Evolutionary conservation across 371 early-diverging fungal genomes (phyloP), one percentile per base, ranked within the genome.

Genomic region (Haplosporangium sp.): DNA sequence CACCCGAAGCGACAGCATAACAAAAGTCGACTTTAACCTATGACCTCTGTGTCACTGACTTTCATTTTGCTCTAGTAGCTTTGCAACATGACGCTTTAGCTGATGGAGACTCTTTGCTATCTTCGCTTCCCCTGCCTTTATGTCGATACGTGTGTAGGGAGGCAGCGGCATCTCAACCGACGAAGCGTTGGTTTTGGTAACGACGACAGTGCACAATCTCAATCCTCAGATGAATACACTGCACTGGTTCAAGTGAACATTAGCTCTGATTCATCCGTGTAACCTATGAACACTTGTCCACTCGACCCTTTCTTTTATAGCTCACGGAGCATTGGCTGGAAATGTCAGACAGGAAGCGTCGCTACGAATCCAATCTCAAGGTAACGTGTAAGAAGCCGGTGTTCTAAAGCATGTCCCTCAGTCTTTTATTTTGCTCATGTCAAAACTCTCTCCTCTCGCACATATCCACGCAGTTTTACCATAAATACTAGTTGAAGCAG

Each of bases 311-410:
- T 21, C 36, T 43, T 6, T 16, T 67, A 6, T 57, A 81, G 72
- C 72, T 81, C n/a, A 81, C 79, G 16, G 83, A 77, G 55, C 83
- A 83, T 38, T 81, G 83, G 81, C 69, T 83, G 0, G 83, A 83
- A 58, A 61, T 81, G 71, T 73, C 69, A 9, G 83, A 83, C 64
- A 62, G 40, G 47, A 62, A 83, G 23, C 83, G 81, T 40, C 71
- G 83, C 40, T 83, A 83, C 37, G 83, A 81, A n/a, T 67, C 83
- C 41, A 83, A 83, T 41, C 59, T 83, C 40, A 81, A 81, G 79
- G 83, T 79, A 61, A 29, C 29, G 29, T 29, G 29, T 4, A 29
- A 29, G 29, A 6, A 60, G 5, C 18, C n/a, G 11, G 41, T 38
- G 23, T n/a, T 9, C 21, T 2, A 23, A 43, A 50, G 12, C 37